A percentile compares a stretch with the other conserved stretches of the same genome.
phyloP scores from a whole-genome alignment of 2,329 filamentous ascomycete species.

The Aspergillus ibericus region DNA sequence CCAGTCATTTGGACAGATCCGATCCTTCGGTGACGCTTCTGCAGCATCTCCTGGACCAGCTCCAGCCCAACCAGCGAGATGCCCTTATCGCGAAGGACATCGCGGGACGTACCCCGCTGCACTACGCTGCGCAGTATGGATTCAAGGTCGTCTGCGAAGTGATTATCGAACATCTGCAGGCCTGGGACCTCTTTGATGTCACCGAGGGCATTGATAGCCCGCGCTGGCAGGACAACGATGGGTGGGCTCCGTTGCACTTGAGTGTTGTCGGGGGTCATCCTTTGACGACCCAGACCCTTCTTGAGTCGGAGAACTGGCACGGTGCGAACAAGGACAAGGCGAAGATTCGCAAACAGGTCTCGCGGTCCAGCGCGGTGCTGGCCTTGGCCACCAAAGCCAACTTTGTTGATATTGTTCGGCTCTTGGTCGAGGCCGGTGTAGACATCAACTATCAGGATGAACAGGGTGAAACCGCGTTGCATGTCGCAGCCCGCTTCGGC shows the following conservation, averaged over 20 bases:
- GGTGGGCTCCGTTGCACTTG: constrained; percentile 85
- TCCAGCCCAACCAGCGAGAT: constrained; percentile 66
- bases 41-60: constrained; percentile 62
- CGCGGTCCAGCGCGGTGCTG: constrained; percentile 83
- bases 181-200: constrained; percentile 84
- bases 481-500: constrained; percentile 86
- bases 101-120: constrained; percentile 80
- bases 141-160: constrained; percentile 87
- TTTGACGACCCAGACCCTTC: constrained; percentile 75
- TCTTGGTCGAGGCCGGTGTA: constrained; percentile 85
- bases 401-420: constrained; percentile 77
- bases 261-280: constrained; percentile 90
- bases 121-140: constrained; percentile 93
- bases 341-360: constrained; percentile 66
- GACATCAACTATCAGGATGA: constrained; percentile 93
- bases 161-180: constrained; percentile 83
- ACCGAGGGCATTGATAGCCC: constrained; percentile 81
- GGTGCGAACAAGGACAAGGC: constrained; percentile 63
- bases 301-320: constrained; percentile 78
- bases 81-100: constrained; percentile 71
- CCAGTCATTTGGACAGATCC: constrained; percentile 62
- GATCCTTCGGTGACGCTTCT: constrained; percentile 75
- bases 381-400: constrained; percentile 86
- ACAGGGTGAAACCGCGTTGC: constrained; percentile 85
- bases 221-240: constrained; percentile 89